Conservation (phyloP, 176 grass and related monocot genomes). For the Rhynchospora pubera region DNA sequence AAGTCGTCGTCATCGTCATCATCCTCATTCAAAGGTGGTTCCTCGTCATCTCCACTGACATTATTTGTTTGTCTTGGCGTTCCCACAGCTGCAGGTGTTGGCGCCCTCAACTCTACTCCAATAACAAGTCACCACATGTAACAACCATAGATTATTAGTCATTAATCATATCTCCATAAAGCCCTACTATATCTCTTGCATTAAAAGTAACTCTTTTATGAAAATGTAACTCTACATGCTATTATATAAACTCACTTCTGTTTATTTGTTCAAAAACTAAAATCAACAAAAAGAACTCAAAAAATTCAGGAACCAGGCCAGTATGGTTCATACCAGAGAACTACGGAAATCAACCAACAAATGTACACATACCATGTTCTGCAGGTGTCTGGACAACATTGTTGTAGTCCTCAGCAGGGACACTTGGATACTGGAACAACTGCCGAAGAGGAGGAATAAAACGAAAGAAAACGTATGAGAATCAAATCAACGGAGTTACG, state of each 20-base stretch:
- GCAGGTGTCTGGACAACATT: constrained; percentile 32
- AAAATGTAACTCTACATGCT: background rate
- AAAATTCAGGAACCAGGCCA: background rate
- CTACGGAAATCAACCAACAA: background rate
- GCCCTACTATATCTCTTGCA: background rate
- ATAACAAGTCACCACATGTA: background rate
- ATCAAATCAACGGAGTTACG: background rate
- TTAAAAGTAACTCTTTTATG: background rate
- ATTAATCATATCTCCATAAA: constrained; percentile 2
- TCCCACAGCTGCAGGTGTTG: constrained; percentile 26
- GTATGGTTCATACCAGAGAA: background rate
- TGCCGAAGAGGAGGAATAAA: background rate
- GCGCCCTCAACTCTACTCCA: constrained; percentile 25
- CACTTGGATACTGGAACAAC: constrained; percentile 30
- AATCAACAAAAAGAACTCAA: background rate
- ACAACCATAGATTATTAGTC: constrained; percentile 3
- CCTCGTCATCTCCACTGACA: constrained; percentile 34
- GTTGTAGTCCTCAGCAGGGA: constrained; percentile 35
- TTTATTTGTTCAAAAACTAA: background rate
- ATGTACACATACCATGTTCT: constrained; percentile 34
- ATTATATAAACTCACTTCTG: background rate
- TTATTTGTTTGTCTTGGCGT: constrained; percentile 35
- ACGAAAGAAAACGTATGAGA: background rate
- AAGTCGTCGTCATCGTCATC: constrained; percentile 42
- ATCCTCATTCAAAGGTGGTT: constrained; percentile 50